Evolutionary conservation across 78 protist genomes (phyloP), one percentile per base, ranked within the genome.

Genomic region (Isochrysis galbana): DNA sequence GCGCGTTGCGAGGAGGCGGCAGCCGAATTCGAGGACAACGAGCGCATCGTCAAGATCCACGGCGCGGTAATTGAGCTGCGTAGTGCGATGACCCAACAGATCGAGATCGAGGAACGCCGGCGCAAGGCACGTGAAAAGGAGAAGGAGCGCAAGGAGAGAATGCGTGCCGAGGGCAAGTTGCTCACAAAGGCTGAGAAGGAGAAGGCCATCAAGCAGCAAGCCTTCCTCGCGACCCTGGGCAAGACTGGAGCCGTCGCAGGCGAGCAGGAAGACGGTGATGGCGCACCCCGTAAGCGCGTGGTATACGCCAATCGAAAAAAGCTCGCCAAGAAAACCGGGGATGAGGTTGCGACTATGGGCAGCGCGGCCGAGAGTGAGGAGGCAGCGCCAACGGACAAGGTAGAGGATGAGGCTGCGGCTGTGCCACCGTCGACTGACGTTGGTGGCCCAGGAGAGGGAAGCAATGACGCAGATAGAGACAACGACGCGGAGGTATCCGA

Each of bases 401-500:
- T 25, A 89, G 45, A 80, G 74, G 72, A 23, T 19, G 11, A 11
- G 72, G 72, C n/a, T 11, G 72, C 51, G 38, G 46, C 5, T 29
- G n/a, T n/a, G n/a, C n/a, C n/a, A n/a, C n/a, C n/a, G n/a, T n/a
- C n/a, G n/a, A n/a, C n/a, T n/a, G n/a, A n/a, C n/a, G n/a, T n/a
- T n/a, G n/a, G n/a, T n/a, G n/a, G n/a, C n/a, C n/a, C n/a, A n/a
- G 42, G 45, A 3, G 74, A 77, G 41, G 90, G 82, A n/a, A 67
- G 46, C 78, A 55, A 10, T 0, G 95, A 91, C 26, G 94, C 44
- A 1, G 91, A 91, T 29, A 91, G 10, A 22, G 90, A 69, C 2
- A 84, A 36, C 10, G 93, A 87, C 10, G 91, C 5, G 39, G 38
- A 36, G 17, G 95, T 34, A 25, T 55, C 0, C 4, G 91, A 29